Percentiles rank a stretch among this genome's conserved stretches.
These are phyloP conservation scores for Heritiera fomes DNA, from an alignment of 345 rosid species.

Conservation along the genomic window DNA sequence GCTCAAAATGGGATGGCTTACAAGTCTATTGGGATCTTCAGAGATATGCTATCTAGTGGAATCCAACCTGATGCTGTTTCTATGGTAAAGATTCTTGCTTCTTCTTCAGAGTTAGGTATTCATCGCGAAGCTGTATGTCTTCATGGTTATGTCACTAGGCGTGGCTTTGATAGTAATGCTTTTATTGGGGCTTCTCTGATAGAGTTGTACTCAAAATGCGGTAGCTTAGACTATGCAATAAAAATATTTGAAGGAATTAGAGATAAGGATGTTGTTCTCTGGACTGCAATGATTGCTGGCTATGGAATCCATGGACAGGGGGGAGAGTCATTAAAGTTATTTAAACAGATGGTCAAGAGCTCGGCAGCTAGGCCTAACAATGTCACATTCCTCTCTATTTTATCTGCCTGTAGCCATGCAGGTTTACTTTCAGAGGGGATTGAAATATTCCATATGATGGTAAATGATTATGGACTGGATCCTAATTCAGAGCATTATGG, in stretches of 20 bases:
- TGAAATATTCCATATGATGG: conserved; percentile 48
- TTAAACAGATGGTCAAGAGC: conserved; percentile 38
- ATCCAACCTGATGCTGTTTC: conserved; percentile 57
- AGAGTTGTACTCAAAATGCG: conserved; percentile 63
- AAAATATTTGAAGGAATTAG: conserved; percentile 40
- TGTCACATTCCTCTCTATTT: conserved; percentile 51
- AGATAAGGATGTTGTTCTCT: conserved; percentile 52
- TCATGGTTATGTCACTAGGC: conserved; percentile 46
- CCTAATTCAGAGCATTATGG: conserved; percentile 53
- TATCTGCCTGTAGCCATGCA: conserved; percentile 64
- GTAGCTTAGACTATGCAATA: conserved; percentile 40
- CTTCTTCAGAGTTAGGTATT: conserved; percentile 52
- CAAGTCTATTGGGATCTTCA: conserved; percentile 42
- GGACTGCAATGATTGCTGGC: conserved; percentile 62
- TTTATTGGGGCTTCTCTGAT: conserved; percentile 51
- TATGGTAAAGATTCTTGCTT: conserved; percentile 53
- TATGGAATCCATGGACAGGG: conserved; percentile 57
- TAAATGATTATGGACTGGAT: conserved; percentile 30
- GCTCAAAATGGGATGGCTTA: conserved; percentile 50
- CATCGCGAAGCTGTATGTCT: conserved; percentile 54
- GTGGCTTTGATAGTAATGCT: conserved; percentile 43
- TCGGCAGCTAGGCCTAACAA: conserved; percentile 45
- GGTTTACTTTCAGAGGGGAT: conserved; percentile 53
- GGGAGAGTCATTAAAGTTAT: conserved; percentile 40
- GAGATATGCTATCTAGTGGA: conserved; percentile 40